Evolutionary conservation across 768 basidiomycete species (phyloP).

Genomic region (Neoboletus brunneissimus): DNA sequence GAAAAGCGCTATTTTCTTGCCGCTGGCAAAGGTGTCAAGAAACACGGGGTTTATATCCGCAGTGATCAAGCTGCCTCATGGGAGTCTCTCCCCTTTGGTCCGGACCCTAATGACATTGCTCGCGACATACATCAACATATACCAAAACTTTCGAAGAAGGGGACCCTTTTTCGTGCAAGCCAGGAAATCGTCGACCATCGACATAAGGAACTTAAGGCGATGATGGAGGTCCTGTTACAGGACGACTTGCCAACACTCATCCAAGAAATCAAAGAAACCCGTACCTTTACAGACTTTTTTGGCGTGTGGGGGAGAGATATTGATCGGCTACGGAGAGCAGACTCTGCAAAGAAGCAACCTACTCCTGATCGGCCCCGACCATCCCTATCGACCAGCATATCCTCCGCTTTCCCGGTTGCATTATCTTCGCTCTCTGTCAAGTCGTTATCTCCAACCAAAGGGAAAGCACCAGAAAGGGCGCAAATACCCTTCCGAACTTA

Average conservation of each 20-base stretch:
- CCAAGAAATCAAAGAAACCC: conserved; percentile 58
- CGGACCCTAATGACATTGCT: conserved; percentile 73
- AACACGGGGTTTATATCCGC: conserved; percentile 63
- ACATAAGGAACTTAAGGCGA: conserved; percentile 52
- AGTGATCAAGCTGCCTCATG: conserved; percentile 77
- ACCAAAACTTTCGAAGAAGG: conserved; percentile 69
- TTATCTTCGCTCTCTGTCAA: conserved; percentile 9
- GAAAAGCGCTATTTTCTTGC: conserved; percentile 65
- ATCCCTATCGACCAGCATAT: conserved; percentile 53
- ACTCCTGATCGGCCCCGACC: conserved; percentile 32
- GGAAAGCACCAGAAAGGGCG: conserved; percentile 9
- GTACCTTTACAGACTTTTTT: conserved; percentile 71
- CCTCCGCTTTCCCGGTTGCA: conserved; percentile 53
- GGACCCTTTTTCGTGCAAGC: conserved; percentile 68
- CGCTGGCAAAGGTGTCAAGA: conserved; percentile 75
- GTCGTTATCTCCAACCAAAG: conserved; percentile 8
- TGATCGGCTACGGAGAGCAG: conserved; percentile 51
- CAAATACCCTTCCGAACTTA: background rate
- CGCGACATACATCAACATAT: conserved; percentile 63
- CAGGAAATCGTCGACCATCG: conserved; percentile 65
- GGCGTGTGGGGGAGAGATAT: conserved; percentile 72
- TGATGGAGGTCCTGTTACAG: conserved; percentile 58
- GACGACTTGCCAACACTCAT: conserved; percentile 65
- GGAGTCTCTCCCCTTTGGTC: conserved; percentile 81
- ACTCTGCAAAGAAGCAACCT: conserved; percentile 12